A percentile compares a stretch with the other conserved stretches of the same genome.
These are phyloP conservation scores for Imleria badia DNA, from an alignment of 768 basidiomycete genomes.

Conservation along the genomic window DNA sequence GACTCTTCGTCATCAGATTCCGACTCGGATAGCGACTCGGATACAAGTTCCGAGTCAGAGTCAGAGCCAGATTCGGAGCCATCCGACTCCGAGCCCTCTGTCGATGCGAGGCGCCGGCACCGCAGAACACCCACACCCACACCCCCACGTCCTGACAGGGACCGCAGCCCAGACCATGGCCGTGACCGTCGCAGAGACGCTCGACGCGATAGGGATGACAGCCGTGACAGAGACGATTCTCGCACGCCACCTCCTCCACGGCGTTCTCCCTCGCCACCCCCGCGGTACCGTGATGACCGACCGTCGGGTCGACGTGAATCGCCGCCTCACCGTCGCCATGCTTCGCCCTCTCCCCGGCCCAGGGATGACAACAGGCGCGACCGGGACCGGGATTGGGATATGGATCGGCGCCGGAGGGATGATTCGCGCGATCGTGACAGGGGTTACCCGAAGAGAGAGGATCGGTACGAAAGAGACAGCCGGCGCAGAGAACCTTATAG, in stretches of 20 bases:
- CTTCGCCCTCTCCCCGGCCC: slow-evolving; percentile 23
- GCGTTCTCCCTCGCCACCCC: slow-evolving; percentile 27
- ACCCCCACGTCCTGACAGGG: slow-evolving; percentile 31
- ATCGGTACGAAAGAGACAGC: slow-evolving; percentile 22
- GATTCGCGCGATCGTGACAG: slow-evolving; percentile 26
- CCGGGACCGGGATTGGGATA: slow-evolving; percentile 21
- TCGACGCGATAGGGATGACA: slow-evolving; percentile 15
- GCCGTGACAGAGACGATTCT: slow-evolving; percentile 32
- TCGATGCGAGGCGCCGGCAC: slow-evolving; percentile 26
- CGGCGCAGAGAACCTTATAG: slow-evolving; percentile 20
- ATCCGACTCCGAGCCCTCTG: slow-evolving; percentile 39
- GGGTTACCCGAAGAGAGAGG: slow-evolving; percentile 18
- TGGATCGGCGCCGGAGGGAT: slow-evolving; percentile 26
- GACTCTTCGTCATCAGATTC: slow-evolving; percentile 47
- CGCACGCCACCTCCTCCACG: slow-evolving; percentile 35
- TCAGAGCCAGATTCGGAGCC: slow-evolving; percentile 40
- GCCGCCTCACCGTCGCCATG: slow-evolving; percentile 22
- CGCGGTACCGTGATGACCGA: slow-evolving; percentile 26
- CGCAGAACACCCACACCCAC: slow-evolving; percentile 34
- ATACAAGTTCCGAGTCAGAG: slow-evolving; percentile 40
- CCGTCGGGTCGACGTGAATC: slow-evolving; percentile 24
- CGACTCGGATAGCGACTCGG: slow-evolving; percentile 31
- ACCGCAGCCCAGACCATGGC: slow-evolving; percentile 22
- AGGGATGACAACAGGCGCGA: slow-evolving; percentile 23
- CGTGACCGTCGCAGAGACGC: slow-evolving; percentile 20